Evolutionary conservation across 306 rosid genomes (phyloP), one percentile per base, ranked within the genome.

Genomic region (Mimosa bimucronata): DNA sequence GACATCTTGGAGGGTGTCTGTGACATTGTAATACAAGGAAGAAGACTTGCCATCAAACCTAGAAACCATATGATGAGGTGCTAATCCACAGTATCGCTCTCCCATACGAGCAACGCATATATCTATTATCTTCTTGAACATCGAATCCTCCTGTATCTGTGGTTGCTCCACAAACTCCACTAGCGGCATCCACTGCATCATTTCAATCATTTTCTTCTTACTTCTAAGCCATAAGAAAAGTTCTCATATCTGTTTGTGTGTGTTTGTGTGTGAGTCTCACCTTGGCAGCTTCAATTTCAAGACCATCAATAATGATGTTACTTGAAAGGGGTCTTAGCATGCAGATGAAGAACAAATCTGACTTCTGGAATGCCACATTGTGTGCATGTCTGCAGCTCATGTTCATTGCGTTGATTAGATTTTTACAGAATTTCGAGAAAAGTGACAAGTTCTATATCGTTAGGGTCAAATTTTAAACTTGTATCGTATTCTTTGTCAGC

Each of bases 301-400:
- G 89, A 83, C 93, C 95, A 73, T 95, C 98, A 10, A 90, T 86
- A 25, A 66, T 60, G 78, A 95, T 90, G 70, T 84, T 77, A 41
- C 91, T 80, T 42, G 98, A 92, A 25, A 91, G 77, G 23, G 98
- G 96, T 86, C 79, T 89, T 25, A 95, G 85, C 97, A 95, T 90
- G 92, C 98, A 92, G 79, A 92, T 91, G 84, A 95, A 95, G 91
- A 92, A 90, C 84, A 95, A 83, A 88, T 95, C 98, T 41, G 98
- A 95, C 88, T 95, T 92, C 80, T 90, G 92, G 3, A 92, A 95
- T 6, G 98, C 96, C 76, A 91, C 89, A 50, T 92, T 90, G 80
- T 95, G 98, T 41, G 89, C 98, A 81, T 95, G 98, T 92, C 98
- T 94, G 82, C 34, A 81, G 61, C 68, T 78, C 52, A 65, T 52